phyloP scores from a whole-genome alignment of 306 rosid genomes.

The Vicia faba region DNA sequence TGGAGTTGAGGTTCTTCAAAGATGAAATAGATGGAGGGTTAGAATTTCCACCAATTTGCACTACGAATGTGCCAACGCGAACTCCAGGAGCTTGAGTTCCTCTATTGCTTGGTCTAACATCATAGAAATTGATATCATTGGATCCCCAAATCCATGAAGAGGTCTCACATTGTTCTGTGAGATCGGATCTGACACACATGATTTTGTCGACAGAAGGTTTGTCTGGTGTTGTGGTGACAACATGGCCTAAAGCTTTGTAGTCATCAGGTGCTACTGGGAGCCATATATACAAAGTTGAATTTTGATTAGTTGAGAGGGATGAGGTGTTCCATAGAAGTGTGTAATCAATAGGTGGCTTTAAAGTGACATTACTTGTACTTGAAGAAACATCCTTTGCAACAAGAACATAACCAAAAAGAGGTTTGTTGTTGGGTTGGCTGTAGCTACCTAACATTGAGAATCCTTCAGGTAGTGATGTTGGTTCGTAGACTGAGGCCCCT shows the following conservation, averaged over 20 bases:
- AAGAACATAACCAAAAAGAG: slow-evolving; percentile 67
- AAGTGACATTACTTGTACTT: slow-evolving; percentile 20
- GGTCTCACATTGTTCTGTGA: slow-evolving; percentile 55
- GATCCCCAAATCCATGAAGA: slow-evolving; percentile 65
- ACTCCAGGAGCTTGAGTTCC: slow-evolving; percentile 52
- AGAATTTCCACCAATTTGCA: slow-evolving; percentile 33
- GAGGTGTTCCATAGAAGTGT: slow-evolving; percentile 31
- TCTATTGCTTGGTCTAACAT: slow-evolving; percentile 51
- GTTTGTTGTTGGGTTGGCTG: slow-evolving; percentile 67
- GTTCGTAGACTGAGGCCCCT: slow-evolving; percentile 72
- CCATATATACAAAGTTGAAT: slow-evolving; percentile 61
- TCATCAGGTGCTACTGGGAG: slow-evolving; percentile 61
- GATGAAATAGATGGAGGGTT: slow-evolving; percentile 44
- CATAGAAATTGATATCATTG: slow-evolving; percentile 49
- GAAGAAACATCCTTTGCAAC: slow-evolving; percentile 52
- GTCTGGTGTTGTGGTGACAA: slow-evolving; percentile 53
- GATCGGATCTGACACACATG: slow-evolving; percentile 57
- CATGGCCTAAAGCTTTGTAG: slow-evolving; percentile 63
- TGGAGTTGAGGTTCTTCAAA: slow-evolving; percentile 51
- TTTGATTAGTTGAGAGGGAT: slow-evolving; percentile 44
- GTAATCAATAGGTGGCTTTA: slow-evolving; percentile 18
- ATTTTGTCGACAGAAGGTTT: slow-evolving; percentile 65
- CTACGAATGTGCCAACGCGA: slow-evolving; percentile 56
- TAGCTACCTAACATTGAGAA: slow-evolving; percentile 68
- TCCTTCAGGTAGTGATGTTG: slow-evolving; percentile 61